phyloP scores from a whole-genome alignment of 1,284 basidiomycete species.

The Ceratobasidium papillatum region DNA sequence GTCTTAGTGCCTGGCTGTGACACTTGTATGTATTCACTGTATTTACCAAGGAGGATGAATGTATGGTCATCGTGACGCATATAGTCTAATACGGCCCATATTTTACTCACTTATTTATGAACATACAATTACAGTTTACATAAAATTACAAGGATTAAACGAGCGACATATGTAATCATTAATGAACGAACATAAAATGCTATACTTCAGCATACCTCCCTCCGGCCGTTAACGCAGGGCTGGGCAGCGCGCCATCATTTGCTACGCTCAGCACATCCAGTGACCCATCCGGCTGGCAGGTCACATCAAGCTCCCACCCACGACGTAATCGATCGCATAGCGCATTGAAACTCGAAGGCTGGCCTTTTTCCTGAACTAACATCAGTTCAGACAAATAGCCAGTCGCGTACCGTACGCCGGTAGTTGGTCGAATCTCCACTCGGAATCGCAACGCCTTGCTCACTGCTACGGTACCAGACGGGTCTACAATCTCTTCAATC shows the following conservation, averaged over 20 bases:
- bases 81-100: background rate
- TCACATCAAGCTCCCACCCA: slow-evolving; percentile 72
- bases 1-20: background rate
- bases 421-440: slow-evolving; percentile 70
- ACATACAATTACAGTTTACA: slow-evolving; percentile 13
- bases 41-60: background rate
- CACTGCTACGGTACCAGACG: slow-evolving; percentile 63
- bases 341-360: slow-evolving; percentile 78
- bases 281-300: slow-evolving; percentile 25
- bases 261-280: slow-evolving; percentile 2
- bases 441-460: slow-evolving; percentile 78
- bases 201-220: slow-evolving; percentile 30
- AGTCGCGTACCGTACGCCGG: slow-evolving; percentile 57
- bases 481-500: slow-evolving; percentile 54
- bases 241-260: background rate
- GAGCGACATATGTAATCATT: slow-evolving; percentile 8
- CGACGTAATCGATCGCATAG: slow-evolving; percentile 72
- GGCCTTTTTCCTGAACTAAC: slow-evolving; percentile 86
- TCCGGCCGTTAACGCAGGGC: slow-evolving; percentile 28
- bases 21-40: background rate
- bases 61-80: background rate
- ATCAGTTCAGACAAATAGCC: slow-evolving; percentile 67
- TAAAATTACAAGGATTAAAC: slow-evolving; percentile 26
- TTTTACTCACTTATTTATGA: background rate
- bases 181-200: background rate